Conservation (phyloP, 169 alveolate genomes). For the Miamiensis avidus region DNA sequence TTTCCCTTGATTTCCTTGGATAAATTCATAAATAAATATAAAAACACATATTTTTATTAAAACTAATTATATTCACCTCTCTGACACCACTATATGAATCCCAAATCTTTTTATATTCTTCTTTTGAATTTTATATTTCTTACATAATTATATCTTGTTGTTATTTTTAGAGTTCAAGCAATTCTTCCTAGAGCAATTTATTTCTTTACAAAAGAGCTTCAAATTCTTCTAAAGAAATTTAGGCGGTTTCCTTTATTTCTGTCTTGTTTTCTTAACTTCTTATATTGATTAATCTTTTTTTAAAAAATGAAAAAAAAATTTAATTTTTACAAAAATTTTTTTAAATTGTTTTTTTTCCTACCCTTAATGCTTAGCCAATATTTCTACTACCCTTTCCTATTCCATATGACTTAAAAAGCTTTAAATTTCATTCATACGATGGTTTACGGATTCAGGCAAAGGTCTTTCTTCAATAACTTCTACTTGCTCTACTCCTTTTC, state of each 20-base stretch:
- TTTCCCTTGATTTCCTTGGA: constrained; percentile 4
- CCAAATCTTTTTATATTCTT: constrained; percentile 46
- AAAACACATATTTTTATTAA: constrained; percentile 3
- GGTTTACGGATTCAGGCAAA: constrained; percentile 66
- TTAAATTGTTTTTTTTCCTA: constrained; percentile 61
- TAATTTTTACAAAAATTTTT: constrained; percentile 56
- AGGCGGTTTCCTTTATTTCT: constrained; percentile 56
- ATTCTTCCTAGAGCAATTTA: constrained; percentile 58
- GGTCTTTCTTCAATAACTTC: constrained; percentile 62
- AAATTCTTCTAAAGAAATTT: constrained; percentile 58
- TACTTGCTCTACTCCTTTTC: constrained; percentile 51
- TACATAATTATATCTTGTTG: constrained; percentile 52
- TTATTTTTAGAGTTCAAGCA: constrained; percentile 60
- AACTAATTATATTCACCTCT: constrained; percentile 44
- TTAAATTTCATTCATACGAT: constrained; percentile 69
- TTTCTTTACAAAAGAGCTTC: constrained; percentile 49
- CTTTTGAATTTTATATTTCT: constrained; percentile 46
- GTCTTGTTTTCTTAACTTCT: constrained; percentile 62
- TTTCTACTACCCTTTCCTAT: constrained; percentile 64
- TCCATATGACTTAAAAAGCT: constrained; percentile 74
- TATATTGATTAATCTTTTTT: constrained; percentile 50
- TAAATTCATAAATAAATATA: too few relatives aligned
- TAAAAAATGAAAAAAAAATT: constrained; percentile 54
- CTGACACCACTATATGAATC: constrained; percentile 42
- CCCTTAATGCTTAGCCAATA: constrained; percentile 52